Percentiles rank a stretch among this genome's conserved stretches.
Conservation (phyloP, 371 early-diverging fungal genomes). For the Circinella minor region DNA sequence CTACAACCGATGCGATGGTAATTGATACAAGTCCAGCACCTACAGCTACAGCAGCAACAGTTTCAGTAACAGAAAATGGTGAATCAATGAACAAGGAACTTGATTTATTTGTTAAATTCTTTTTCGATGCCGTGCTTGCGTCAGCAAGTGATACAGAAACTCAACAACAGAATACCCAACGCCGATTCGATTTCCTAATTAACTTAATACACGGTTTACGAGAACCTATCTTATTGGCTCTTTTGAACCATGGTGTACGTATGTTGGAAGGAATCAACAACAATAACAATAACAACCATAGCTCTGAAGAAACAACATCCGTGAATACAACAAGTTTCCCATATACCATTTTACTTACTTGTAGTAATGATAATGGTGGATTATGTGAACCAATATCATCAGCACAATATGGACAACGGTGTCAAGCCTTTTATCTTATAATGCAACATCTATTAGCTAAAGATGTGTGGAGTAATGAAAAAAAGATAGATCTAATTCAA, state of each 20-base stretch:
- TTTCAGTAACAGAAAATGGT: background rate
- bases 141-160: constrained; percentile 42
- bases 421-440: constrained; percentile 56
- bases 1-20: constrained; percentile 18
- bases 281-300: too few species aligned
- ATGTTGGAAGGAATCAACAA: constrained; percentile 41
- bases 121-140: constrained; percentile 58
- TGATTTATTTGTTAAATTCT: constrained; percentile 57
- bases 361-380: background rate
- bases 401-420: constrained; percentile 42
- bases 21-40: constrained; percentile 25
- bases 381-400: constrained; percentile 21
- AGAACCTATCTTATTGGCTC: constrained; percentile 40
- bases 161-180: constrained; percentile 30
- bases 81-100: constrained; percentile 37
- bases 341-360: constrained; percentile 48
- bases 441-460: constrained; percentile 62
- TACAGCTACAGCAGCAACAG: background rate
- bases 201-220: constrained; percentile 48
- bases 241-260: constrained; percentile 42
- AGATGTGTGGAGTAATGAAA: constrained; percentile 46
- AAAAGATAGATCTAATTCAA: constrained; percentile 58
- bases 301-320: constrained; percentile 4
- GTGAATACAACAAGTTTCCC: constrained; percentile 35
- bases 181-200: constrained; percentile 43